Evolutionary conservation across 2,329 filamentous ascomycete genomes (phyloP).

Genomic region (Davidsoniella eucalypti): DNA sequence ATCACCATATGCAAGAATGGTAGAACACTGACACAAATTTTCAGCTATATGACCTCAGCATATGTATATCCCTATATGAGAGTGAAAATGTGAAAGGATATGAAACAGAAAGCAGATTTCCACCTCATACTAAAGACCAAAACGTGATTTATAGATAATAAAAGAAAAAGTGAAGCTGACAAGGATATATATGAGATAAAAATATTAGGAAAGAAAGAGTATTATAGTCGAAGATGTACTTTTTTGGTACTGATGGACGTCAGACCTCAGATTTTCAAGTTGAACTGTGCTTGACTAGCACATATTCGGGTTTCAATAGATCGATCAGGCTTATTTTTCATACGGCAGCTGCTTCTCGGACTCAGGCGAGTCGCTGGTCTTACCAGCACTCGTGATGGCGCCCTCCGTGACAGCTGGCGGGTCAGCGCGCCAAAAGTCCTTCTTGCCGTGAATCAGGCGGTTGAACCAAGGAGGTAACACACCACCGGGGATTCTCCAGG

Average conservation of each 20-base stretch:
- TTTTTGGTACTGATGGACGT: too few species aligned
- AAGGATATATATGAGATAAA: not conserved
- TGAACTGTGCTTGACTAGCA: too few species aligned
- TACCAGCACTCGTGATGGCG: not conserved
- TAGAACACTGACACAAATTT: too few species aligned
- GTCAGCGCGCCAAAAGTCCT: conserved; percentile 48
- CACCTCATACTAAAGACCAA: not conserved
- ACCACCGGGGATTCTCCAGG: conserved; percentile 58
- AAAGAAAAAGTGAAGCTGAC: too few species aligned
- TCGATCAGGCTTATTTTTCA: conserved; percentile 2
- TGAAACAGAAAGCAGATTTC: too few species aligned
- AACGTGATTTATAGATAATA: not conserved
- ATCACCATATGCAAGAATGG: too few species aligned
- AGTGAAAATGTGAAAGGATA: too few species aligned
- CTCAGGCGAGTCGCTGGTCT: conserved; percentile 8
- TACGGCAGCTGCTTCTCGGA: conserved; percentile 6
- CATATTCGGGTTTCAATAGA: too few species aligned
- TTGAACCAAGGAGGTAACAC: conserved; percentile 59
- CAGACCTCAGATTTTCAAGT: too few species aligned
- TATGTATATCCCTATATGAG: too few species aligned
- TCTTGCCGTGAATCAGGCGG: conserved; percentile 48
- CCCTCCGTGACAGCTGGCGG: conserved; percentile 13
- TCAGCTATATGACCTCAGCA: too few species aligned
- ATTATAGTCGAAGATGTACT: too few species aligned
- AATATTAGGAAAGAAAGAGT: not conserved